phyloP scores from a whole-genome alignment of 2,329 filamentous ascomycete species.

The Trichoderma cornu-damae region DNA sequence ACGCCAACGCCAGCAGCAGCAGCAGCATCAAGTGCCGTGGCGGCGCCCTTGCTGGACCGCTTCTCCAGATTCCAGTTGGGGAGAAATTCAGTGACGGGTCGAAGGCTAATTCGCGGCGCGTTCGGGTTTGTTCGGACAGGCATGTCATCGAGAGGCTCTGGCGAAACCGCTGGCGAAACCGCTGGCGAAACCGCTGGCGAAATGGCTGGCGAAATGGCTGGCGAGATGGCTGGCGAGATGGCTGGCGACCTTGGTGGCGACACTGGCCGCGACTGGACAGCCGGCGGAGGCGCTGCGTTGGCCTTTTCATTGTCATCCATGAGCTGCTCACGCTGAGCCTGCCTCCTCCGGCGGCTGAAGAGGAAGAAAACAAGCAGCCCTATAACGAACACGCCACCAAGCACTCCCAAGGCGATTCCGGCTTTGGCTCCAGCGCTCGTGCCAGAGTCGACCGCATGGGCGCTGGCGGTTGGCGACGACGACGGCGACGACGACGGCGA shows the following conservation, averaged over 20 bases:
- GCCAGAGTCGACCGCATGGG: constrained; percentile 17
- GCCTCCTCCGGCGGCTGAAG: constrained; percentile 65
- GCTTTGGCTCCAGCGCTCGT: constrained; percentile 55
- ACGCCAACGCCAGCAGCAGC: constrained; percentile 17
- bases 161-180: constrained; percentile 21
- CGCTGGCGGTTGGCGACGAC: neutral
- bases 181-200: neutral
- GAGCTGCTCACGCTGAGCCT: constrained; percentile 44
- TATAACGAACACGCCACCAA: constrained; percentile 63
- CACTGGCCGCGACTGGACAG: constrained; percentile 24
- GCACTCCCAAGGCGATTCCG: constrained; percentile 77
- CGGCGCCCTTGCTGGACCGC: constrained; percentile 46
- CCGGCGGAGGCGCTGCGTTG: constrained; percentile 23
- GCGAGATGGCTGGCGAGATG: constrained; percentile 1
- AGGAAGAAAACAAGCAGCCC: constrained; percentile 66
- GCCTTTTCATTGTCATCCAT: constrained; percentile 60
- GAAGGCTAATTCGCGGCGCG: constrained; percentile 78
- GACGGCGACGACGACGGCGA: constrained; percentile 18
- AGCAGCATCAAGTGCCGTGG: constrained; percentile 34
- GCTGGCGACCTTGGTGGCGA: neutral
- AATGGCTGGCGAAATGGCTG: neutral
- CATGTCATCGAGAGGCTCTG: constrained; percentile 21
- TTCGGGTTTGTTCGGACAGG: constrained; percentile 32
- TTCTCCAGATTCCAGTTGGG: constrained; percentile 54
- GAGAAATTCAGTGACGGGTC: constrained; percentile 78